Conservation (phyloP, 331 rosid genomes). For the Quercus lobata region DNA sequence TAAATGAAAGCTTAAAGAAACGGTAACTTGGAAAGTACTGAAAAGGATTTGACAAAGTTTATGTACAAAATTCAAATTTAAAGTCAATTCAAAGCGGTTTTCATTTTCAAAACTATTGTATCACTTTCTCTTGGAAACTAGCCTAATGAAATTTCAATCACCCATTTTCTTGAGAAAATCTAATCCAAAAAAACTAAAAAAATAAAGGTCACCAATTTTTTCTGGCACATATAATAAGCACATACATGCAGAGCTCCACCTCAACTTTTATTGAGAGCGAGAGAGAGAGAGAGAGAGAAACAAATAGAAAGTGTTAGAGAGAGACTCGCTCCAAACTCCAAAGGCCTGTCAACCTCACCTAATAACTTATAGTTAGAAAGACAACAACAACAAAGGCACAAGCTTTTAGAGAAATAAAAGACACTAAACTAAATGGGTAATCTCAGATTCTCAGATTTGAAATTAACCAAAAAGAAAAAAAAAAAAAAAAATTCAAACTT, state of each 20-base stretch:
- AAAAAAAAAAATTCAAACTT: slow-evolving; percentile 7
- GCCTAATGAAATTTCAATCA: neutral
- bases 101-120: neutral
- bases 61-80: neutral
- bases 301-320: neutral
- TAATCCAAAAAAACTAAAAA: neutral
- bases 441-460: no score
- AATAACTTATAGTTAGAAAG: neutral
- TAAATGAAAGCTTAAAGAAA: neutral
- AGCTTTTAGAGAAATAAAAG: neutral
- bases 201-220: neutral
- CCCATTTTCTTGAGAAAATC: neutral
- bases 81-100: neutral
- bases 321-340: neutral
- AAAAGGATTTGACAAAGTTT: slow-evolving; percentile 15
- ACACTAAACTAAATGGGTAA: no score
- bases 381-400: no score
- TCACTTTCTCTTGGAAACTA: neutral
- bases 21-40: slow-evolving; percentile 17
- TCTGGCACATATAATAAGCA: slow-evolving; percentile 6
- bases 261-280: slow-evolving; percentile 12
- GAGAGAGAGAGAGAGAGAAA: neutral
- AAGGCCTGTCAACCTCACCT: slow-evolving; percentile 19
- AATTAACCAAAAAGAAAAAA: no score
- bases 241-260: slow-evolving; percentile 1